Base-by-base conservation (phyloP, 139 green algal species). In the Eudorina sp. region DNA sequence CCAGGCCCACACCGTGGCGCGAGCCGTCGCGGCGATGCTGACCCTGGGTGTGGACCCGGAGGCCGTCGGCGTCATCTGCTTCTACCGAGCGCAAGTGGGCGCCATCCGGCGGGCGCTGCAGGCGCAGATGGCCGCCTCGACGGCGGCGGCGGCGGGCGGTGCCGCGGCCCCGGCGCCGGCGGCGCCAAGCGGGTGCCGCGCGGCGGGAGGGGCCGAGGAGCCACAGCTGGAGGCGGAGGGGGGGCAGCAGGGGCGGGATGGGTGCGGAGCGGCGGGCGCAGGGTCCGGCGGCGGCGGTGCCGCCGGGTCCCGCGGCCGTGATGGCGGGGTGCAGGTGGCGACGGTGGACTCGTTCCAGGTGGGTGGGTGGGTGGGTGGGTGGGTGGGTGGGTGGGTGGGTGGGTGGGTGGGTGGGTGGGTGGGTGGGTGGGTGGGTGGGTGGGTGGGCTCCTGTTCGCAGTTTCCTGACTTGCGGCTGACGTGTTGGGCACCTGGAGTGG, bases 331-430 rank as follows among this genome's bases (percentile, higher is more conserved):
- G 6, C 90, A 92, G 62, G 94, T 98, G 7, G 94, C 96, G 4
- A 98, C 96, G 1, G 94, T 98, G n/a, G 96, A 98, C 89, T 95
- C 95, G 3, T 98, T 97, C 87, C 96, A 97, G 92, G 92, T 92
- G 76, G 5, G 77, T 13, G 0, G 11, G 48, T 55, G 48, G 13
- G 9, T 55, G 48, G 48, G 9, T 55, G 9, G 9, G 48, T 13
- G 48, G 48, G 9, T 55, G 13, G 11, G 48, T n/a, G n/a, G n/a
- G n/a, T n/a, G n/a, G n/a, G n/a, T n/a, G n/a, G n/a, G n/a, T n/a
- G n/a, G n/a, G n/a, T n/a, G n/a, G n/a, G n/a, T n/a, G n/a, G n/a
- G n/a, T n/a, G n/a, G n/a, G n/a, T n/a, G n/a, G n/a, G n/a, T n/a
- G n/a, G n/a, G n/a, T n/a, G n/a, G n/a, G n/a, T n/a, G n/a, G n/a